phyloP scores from a whole-genome alignment of 345 rosid genomes.

The Combretum micranthum region DNA sequence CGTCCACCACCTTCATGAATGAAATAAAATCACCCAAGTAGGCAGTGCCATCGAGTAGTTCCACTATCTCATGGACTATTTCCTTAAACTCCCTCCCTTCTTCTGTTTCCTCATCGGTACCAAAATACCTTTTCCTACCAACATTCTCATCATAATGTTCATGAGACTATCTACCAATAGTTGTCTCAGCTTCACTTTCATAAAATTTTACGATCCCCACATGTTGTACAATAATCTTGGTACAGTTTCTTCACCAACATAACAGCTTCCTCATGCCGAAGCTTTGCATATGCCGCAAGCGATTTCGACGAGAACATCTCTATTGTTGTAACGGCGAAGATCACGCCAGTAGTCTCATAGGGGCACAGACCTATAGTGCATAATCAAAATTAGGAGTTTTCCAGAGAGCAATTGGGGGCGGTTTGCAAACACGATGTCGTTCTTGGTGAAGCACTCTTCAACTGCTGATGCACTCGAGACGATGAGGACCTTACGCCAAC shows the following conservation, averaged over 20 bases:
- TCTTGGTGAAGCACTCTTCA: constrained; percentile 8
- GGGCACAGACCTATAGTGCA: neutral
- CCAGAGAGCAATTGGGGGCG: neutral
- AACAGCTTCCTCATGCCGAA: constrained; percentile 2
- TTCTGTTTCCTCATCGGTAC: neutral
- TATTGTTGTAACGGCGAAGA: constrained; percentile 3
- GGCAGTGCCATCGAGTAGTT: neutral
- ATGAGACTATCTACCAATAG: constrained; percentile 3
- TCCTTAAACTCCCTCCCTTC: constrained; percentile 1
- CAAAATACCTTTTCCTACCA: constrained; percentile 13
- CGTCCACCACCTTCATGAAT: constrained; percentile 19
- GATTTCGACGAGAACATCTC: constrained; percentile 4
- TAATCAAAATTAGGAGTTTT: constrained; percentile 1
- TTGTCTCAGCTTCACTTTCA: constrained; percentile 6
- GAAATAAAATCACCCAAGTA: constrained; percentile 23
- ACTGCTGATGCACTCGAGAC: constrained; percentile 2
- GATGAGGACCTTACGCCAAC: neutral
- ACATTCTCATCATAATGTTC: constrained; percentile 17
- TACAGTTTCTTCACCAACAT: constrained; percentile 1
- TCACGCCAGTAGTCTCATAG: constrained; percentile 4
- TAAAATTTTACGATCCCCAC: too few relatives aligned
- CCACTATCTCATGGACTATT: neutral
- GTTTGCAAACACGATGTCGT: constrained; percentile 1
- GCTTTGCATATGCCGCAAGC: neutral
- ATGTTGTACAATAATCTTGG: neutral